phyloP scores from a whole-genome alignment of 169 alveolate species.

The Plasmodium sp. region DNA sequence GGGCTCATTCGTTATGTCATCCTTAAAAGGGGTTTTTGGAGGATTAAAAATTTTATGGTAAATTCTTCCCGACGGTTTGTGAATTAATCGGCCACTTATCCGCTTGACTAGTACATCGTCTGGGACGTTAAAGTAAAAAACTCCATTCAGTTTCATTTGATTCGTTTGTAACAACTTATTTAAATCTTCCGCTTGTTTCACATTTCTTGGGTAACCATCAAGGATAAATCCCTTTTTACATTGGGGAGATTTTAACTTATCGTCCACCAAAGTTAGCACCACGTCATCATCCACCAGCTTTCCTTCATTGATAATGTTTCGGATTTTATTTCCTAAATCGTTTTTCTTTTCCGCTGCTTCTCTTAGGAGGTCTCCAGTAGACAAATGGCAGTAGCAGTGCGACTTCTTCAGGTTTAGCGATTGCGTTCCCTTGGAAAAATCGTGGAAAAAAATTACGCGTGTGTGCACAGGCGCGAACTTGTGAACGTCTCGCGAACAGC shows the following conservation, averaged over 20 bases:
- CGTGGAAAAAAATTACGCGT: background rate
- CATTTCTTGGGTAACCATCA: constrained; percentile 97
- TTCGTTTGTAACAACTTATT: constrained; percentile 63
- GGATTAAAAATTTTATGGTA: constrained; percentile 94
- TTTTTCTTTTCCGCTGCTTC: constrained; percentile 82
- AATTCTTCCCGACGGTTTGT: constrained; percentile 94
- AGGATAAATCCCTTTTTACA: constrained; percentile 93
- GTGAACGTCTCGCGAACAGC: background rate
- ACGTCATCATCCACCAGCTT: constrained; percentile 93
- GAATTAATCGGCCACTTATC: constrained; percentile 94
- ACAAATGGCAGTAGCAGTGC: constrained; percentile 86
- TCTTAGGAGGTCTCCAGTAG: constrained; percentile 82
- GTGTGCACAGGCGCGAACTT: background rate
- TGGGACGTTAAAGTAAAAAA: constrained; percentile 90
- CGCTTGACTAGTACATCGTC: constrained; percentile 92
- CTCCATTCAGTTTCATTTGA: constrained; percentile 83
- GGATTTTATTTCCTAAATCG: constrained; percentile 88
- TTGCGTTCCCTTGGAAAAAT: constrained; percentile 81
- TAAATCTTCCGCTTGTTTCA: constrained; percentile 92
- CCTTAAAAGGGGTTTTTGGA: constrained; percentile 89
- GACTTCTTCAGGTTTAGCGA: constrained; percentile 76
- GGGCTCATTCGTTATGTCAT: constrained; percentile 91
- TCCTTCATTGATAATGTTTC: constrained; percentile 92
- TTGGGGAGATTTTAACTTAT: constrained; percentile 89
- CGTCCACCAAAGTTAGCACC: constrained; percentile 90